Percentiles rank a stretch among this genome's conserved stretches.
Conservation (phyloP, 2,329 filamentous ascomycete genomes). For the Teratosphaeria nubilosa region DNA sequence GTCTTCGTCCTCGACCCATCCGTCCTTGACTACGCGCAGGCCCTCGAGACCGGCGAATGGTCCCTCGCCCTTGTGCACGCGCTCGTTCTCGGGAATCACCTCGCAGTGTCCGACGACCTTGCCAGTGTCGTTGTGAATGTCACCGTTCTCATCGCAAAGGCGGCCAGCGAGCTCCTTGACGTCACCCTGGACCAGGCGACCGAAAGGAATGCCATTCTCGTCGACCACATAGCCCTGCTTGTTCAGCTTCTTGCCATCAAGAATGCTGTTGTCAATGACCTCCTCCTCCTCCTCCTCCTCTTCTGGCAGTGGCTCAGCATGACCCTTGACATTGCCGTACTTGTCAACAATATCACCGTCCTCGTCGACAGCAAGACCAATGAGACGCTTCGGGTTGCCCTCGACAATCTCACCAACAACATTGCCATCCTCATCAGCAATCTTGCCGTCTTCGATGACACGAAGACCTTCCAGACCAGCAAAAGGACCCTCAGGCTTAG, state of each 20-base stretch:
- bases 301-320: constrained; percentile 43
- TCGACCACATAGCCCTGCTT: constrained; percentile 43
- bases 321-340: constrained; percentile 51
- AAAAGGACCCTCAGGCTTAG: constrained; percentile 41
- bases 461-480: constrained; percentile 40
- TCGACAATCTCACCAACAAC: constrained; percentile 45
- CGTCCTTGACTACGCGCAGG: constrained; percentile 38
- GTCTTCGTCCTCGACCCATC: constrained; percentile 41
- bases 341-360: constrained; percentile 54
- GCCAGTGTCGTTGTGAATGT: constrained; percentile 63
- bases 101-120: constrained; percentile 59
- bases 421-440: constrained; percentile 42
- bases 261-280: constrained; percentile 33
- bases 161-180: constrained; percentile 53
- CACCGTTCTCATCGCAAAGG: constrained; percentile 61
- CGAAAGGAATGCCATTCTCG: constrained; percentile 42
- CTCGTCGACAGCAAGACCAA: constrained; percentile 50
- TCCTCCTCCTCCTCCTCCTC: constrained; percentile 32
- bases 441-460: constrained; percentile 38
- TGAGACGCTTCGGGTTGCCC: constrained; percentile 49
- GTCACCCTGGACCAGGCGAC: constrained; percentile 58
- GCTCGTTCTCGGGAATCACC: constrained; percentile 57
- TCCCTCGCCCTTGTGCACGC: constrained; percentile 40
- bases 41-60: constrained; percentile 41
- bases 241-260: constrained; percentile 39